Evolutionary conservation across 331 rosid species (phyloP), one percentile per base, ranked within the genome.

Genomic region (Rosa hybrid): DNA sequence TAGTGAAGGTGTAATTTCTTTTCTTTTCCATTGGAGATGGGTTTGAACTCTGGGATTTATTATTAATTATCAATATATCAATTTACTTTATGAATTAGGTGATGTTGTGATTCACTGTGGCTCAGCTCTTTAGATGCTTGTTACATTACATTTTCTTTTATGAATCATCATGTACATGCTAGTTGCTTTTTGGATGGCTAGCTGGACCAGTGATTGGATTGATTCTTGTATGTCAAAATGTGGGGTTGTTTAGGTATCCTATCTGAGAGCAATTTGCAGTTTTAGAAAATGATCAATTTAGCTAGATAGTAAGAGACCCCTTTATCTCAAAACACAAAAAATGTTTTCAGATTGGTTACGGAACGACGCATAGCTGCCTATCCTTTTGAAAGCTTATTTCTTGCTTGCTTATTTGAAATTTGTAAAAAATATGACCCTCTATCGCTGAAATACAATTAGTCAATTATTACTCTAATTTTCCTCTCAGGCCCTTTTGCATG

Each of bases 401-500:
- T 10, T 74, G 50, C 38, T 38, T 74, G 34, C 77, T 74, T 6
- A 73, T 72, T 49, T 72, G 54, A 23, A 72, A 25, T 25, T 48
- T 7, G 0, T 30, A 72, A 72, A 16, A 48, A 25, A 72, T 34
- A 51, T 73, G 57, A 42, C 49, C 10, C 30, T 71, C 49, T 79
- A 38, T 16, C 16, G 78, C 57, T 27, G 54, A n/a, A 68, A 54
- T 56, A 59, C 53, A 7, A 56, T 20, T 56, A 56, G 25, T 56
- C 62, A 65, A 65, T 30, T 71, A 69, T 75, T 59, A 50, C 76
- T 48, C 72, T 54, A 49, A 63, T 70, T 81, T 85, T 69, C 72
- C 77, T 80, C 78, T 80, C 85, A 96, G 99, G 99, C 99, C 85
- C 97, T 96, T 86, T 90, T 96, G 80, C 99, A 96, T 91, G 99